A percentile compares a stretch with the other conserved stretches of the same genome.
phyloP scores from a whole-genome alignment of 371 early-diverging fungal genomes.

The Massospora cicadina region DNA sequence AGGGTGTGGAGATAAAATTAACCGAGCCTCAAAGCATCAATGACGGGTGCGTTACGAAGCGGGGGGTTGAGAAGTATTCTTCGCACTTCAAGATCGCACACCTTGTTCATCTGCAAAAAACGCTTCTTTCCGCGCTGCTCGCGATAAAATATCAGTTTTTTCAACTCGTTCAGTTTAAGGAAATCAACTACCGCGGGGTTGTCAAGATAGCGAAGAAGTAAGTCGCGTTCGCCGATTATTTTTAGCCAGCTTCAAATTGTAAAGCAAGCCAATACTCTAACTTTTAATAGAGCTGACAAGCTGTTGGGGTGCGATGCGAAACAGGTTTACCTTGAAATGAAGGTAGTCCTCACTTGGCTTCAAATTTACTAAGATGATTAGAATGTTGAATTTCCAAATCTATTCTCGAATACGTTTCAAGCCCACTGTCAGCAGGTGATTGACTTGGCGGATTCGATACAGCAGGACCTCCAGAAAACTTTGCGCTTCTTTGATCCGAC shows the following conservation, averaged over 20 bases:
- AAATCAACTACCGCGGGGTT: constrained; percentile 1
- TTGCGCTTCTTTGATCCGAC: constrained; percentile 1
- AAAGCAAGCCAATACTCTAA: too few species aligned
- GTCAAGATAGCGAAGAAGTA: constrained; percentile 3
- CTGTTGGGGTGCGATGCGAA: neutral
- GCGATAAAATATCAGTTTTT: constrained; percentile 1
- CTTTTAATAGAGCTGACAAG: neutral
- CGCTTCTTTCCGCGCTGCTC: neutral
- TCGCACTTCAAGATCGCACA: neutral
- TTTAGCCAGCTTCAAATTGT: too few species aligned
- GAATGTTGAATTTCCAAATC: neutral
- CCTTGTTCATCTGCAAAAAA: constrained; percentile 2
- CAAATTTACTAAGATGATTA: neutral
- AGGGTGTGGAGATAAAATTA: neutral
- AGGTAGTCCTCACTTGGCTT: neutral
- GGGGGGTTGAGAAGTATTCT: neutral
- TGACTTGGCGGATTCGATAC: neutral
- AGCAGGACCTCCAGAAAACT: constrained; percentile 4
- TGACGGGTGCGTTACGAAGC: neutral
- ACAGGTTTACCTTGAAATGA: neutral
- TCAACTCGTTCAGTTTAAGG: constrained; percentile 2
- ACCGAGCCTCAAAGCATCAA: neutral
- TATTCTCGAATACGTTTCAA: neutral
- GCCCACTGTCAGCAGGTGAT: neutral
- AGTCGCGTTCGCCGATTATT: too few species aligned